Conservation (phyloP, 177 flowering plant species). For the Vitis hybrid region DNA sequence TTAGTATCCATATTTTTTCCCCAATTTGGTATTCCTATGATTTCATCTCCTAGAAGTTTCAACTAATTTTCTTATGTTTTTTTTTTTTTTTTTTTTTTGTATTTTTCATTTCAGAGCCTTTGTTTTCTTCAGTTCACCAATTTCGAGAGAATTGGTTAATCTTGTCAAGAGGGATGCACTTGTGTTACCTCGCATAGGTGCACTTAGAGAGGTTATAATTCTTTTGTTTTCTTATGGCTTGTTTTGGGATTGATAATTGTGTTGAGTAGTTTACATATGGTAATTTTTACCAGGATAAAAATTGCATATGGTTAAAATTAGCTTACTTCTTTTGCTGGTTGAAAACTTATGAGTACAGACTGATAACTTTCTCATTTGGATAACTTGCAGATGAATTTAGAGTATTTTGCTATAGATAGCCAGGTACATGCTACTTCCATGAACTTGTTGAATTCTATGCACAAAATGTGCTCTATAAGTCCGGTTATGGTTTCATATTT, state of each 20-base stretch:
- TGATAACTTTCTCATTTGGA: conserved; percentile 20
- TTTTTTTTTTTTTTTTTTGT: neutral
- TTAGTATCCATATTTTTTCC: conserved; percentile 5
- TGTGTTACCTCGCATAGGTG: conserved; percentile 84
- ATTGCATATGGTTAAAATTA: neutral
- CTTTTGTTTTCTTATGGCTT: conserved; percentile 4
- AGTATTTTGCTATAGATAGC: conserved; percentile 91
- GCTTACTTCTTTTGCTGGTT: neutral
- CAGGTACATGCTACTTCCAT: conserved; percentile 56
- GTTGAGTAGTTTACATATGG: conserved; percentile 1
- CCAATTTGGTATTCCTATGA: neutral
- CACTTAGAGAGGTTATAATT: conserved; percentile 78
- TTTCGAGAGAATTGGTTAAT: conserved; percentile 73
- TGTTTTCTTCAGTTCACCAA: conserved; percentile 93
- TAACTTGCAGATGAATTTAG: conserved; percentile 92
- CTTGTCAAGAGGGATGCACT: conserved; percentile 75
- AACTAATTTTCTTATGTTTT: neutral
- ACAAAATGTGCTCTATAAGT: neutral
- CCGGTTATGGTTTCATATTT: neutral
- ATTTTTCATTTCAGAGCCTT: conserved; percentile 61
- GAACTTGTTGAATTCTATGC: neutral
- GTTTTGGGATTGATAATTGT: conserved; percentile 5
- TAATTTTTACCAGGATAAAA: too few relatives aligned
- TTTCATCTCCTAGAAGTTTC: neutral
- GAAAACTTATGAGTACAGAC: conserved; percentile 4